Percentiles rank a stretch among this genome's conserved stretches.
These are phyloP conservation scores for Tephrocybe rancida DNA, from an alignment of 768 basidiomycete species.

Conservation along the genomic window DNA sequence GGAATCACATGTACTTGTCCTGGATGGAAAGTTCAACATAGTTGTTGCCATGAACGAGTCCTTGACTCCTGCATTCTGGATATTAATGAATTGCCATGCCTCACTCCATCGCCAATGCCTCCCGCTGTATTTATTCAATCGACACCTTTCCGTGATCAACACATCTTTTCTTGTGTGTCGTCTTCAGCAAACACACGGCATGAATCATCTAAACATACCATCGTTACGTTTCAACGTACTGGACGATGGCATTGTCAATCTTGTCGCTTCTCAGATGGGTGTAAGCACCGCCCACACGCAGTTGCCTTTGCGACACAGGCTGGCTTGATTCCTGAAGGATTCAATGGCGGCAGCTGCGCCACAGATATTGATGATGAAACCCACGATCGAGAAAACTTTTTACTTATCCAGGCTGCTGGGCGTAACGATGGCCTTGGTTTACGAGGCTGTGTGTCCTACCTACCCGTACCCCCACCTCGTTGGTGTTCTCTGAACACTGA, in stretches of 20 bases:
- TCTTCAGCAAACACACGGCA: background rate
- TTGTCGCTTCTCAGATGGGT: background rate
- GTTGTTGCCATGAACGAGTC: background rate
- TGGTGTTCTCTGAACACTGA: background rate
- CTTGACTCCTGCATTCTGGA: background rate
- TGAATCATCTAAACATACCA: background rate
- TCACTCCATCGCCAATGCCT: background rate
- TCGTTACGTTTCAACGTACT: background rate
- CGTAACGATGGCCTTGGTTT: background rate
- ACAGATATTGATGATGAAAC: background rate
- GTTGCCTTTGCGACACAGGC: background rate
- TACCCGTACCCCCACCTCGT: background rate
- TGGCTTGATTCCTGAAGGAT: background rate
- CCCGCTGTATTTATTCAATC: background rate
- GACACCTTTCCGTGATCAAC: background rate
- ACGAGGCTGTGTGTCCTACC: background rate
- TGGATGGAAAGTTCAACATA: constrained; percentile 1
- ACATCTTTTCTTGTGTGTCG: constrained; percentile 1
- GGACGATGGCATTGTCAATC: constrained; percentile 2
- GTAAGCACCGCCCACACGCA: background rate
- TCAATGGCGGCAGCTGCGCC: background rate
- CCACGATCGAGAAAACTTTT: background rate
- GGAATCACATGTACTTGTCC: background rate
- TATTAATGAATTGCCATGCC: background rate
- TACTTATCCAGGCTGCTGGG: constrained; percentile 1